Evolutionary conservation across 1,284 basidiomycete genomes (phyloP), one percentile per base, ranked within the genome.

Genomic region (Pisolithus thermaeus): DNA sequence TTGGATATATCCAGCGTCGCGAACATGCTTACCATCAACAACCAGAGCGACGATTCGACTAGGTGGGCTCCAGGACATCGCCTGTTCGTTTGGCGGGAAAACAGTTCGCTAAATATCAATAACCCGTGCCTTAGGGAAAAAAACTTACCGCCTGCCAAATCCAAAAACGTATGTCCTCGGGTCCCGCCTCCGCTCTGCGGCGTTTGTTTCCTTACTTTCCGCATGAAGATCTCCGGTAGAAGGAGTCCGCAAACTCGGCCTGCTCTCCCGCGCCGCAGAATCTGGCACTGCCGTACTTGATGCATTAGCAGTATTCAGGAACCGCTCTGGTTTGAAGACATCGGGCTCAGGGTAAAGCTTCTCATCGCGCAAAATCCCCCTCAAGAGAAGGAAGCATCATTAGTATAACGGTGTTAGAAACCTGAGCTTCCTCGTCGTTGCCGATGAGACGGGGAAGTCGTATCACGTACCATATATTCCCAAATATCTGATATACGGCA

Each of bases 11-110:
- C 67, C 30, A 83, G 64, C 20, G 76, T 77, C 0, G 81, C 76
- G 3, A 83, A 66, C 66, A 78, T 74, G 9, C 69, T 71, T 7
- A 71, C 70, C 18, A 79, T 68, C 14, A 80, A 59, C 9, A 81
- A 57, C 78, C 80, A 83, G 16, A 73, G 64, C 1, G 78, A 79
- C 0, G 77, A 75, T 50, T 81, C 77, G 37, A 76, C 75, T 18
- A 83, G 72, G 57, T 79, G 63, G 23, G 66, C 56, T 7, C 80
- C 79, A 2, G 79, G 78, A 56, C 79, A 80, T 46, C 71, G 68
- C 50, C 74, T 72, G 20, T 32, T 16, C 8, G 30, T 46, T 11
- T 20, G 7, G 8, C 20, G 25, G 20, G 23, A 12, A 30, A 39
- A 12, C 14, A 37, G 47, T 18, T 8, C 5, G 18, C 16, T 53